A percentile compares a stretch with the other conserved stretches of the same genome.
Evolutionary conservation across 2,329 filamentous ascomycete genomes (phyloP).

Genomic region (Chrysosporium keratinophilum): DNA sequence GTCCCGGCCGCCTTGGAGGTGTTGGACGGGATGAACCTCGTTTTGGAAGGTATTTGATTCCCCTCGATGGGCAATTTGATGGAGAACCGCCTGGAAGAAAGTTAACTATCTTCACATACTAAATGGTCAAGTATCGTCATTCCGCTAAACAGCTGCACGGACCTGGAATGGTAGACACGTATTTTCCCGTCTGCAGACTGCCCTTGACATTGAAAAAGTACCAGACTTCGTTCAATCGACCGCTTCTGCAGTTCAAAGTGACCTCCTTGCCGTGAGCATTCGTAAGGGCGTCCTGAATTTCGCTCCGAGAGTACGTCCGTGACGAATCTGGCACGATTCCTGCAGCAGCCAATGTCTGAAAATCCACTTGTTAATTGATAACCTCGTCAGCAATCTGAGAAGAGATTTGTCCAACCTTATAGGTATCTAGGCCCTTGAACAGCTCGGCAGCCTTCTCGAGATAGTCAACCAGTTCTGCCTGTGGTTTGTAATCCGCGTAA

Average conservation of each 20-base stretch:
- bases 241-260: constrained; percentile 42
- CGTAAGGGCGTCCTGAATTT: constrained; percentile 43
- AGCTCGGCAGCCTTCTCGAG: constrained; percentile 46
- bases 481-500: constrained; percentile 47
- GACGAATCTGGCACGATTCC: constrained; percentile 44
- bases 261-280: constrained; percentile 39
- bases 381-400: not conserved
- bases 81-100: constrained; percentile 39
- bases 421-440: constrained; percentile 47
- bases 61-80: constrained; percentile 51
- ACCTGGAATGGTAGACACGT: constrained; percentile 46
- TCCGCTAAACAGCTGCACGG: constrained; percentile 17
- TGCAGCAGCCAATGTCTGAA: constrained; percentile 36
- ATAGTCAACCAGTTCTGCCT: constrained; percentile 50
- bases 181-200: constrained; percentile 51
- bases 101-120: constrained; percentile 5
- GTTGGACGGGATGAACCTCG: constrained; percentile 17
- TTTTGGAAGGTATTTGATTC: constrained; percentile 58
- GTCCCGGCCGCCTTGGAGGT: constrained; percentile 14
- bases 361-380: not conserved
- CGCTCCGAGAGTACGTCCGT: constrained; percentile 42
- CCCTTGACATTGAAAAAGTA: constrained; percentile 45
- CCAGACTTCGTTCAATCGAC: constrained; percentile 45
- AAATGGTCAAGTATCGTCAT: not conserved
- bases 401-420: constrained; percentile 31